Conservation (phyloP, 768 basidiomycete genomes). For the Guyanaporus albipodus region DNA sequence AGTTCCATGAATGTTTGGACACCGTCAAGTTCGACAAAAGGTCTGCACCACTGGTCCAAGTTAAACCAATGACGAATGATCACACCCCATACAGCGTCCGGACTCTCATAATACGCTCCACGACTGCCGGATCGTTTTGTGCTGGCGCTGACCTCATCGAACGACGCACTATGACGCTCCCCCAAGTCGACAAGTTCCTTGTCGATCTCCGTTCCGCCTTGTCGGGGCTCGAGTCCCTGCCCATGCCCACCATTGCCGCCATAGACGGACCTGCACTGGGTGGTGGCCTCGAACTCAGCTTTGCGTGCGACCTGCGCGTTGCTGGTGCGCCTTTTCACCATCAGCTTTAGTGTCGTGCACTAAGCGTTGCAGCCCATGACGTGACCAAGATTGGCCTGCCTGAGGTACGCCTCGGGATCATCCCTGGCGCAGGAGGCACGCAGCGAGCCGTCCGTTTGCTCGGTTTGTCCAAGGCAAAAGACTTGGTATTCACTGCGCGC, state of each 20-base stretch:
- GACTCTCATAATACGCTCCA: conserved; percentile 79
- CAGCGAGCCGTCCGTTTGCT: conserved; percentile 76
- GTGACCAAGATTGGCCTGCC: conserved; percentile 89
- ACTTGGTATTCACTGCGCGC: conserved; percentile 80
- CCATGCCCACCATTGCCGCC: conserved; percentile 87
- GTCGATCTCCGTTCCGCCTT: conserved; percentile 67
- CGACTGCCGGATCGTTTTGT: conserved; percentile 77
- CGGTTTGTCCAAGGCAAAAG: conserved; percentile 78
- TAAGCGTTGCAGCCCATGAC: conserved; percentile 40
- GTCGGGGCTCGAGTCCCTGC: conserved; percentile 71
- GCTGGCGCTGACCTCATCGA: conserved; percentile 89
- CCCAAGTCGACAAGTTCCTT: conserved; percentile 76
- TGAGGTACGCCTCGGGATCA: conserved; percentile 76
- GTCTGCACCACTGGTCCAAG: conserved; percentile 34
- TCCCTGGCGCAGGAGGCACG: conserved; percentile 89
- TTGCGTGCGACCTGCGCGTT: conserved; percentile 88
- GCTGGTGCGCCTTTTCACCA: conserved; percentile 54
- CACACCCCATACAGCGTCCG: conserved; percentile 48
- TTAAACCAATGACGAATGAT: neutral
- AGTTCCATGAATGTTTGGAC: conserved; percentile 68
- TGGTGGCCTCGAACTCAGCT: conserved; percentile 84
- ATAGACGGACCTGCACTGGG: conserved; percentile 93
- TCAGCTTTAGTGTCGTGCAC: neutral
- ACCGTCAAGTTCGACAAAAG: conserved; percentile 62
- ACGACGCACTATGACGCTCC: conserved; percentile 73